Evolutionary conservation across 345 rosid genomes (phyloP), one percentile per base, ranked within the genome.

Genomic region (Salix udensis): DNA sequence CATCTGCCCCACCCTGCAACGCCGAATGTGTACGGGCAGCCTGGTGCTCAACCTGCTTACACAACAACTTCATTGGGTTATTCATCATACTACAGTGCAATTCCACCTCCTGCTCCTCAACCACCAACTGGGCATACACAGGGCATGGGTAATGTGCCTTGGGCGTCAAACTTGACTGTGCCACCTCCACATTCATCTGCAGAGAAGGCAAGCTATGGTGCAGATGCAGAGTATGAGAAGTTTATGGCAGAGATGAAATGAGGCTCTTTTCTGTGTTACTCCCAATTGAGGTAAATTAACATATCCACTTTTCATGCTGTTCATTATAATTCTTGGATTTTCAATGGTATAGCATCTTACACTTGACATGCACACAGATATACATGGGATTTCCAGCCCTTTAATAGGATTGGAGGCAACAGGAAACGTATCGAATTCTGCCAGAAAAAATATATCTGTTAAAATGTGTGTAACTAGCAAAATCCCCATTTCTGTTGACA

Each of bases 211-310:
- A 55, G 86, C 21, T 82, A 84, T 85, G 94, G 90, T 82, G 88
- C 90, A 39, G 98, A 96, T 82, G 85, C 92, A 23, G 97, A 92
- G 84, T 96, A 93, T 79, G 96, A 94, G 82, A 96, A 94, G 87
- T 92, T 96, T 82, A 92, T 96, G 98, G 89, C 97, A 36, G 98
- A 96, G 91, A 92, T 92, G 97, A 94, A 96, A 81, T 96, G 89
- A 88, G 52, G 62, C 68, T 74, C 42, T 70, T 80, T 77, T 42
- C 13, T 24, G 52, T 65, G 14, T 65, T 77, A 42, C 74, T 76
- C 75, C 73, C 61, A 64, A 52, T 70, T 64, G 48, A 87, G 98
- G 99, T 96, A 89, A 28, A 36, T 36, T 16, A 15, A 15, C 46
- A 7, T 16, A 5, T 9, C 46, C 39, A 50, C 28, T 31, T 31